These are phyloP conservation scores for Glarea lozoyensis DNA, from an alignment of 495 filamentous ascomycete genomes.

Conservation along the genomic window DNA sequence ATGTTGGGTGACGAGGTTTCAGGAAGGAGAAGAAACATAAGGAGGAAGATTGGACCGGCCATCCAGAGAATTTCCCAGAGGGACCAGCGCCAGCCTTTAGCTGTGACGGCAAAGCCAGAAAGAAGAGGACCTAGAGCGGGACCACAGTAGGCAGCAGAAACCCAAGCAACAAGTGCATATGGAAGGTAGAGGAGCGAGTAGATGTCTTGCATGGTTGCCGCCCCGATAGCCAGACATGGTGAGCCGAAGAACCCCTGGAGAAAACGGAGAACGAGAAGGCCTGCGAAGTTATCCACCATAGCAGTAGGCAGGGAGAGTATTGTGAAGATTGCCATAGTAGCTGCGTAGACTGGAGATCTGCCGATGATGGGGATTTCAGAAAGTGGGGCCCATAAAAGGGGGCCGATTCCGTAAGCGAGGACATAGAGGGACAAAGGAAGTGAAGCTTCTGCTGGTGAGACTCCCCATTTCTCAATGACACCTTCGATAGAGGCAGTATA, in stretches of 20 bases:
- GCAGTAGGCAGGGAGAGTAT: constrained; percentile 71
- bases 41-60: constrained; percentile 32
- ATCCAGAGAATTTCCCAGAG: constrained; percentile 47
- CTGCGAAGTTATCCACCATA: constrained; percentile 60
- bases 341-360: constrained; percentile 60
- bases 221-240: constrained; percentile 69
- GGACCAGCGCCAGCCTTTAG: constrained; percentile 47
- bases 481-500: constrained; percentile 36
- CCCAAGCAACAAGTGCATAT: constrained; percentile 61
- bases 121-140: constrained; percentile 55
- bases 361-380: constrained; percentile 57
- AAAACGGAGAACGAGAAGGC: constrained; percentile 67
- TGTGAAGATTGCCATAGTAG: constrained; percentile 61
- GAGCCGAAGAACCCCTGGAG: constrained; percentile 66
- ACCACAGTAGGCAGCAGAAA: constrained; percentile 32
- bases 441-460: constrained; percentile 43
- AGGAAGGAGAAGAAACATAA: constrained; percentile 37
- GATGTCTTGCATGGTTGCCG: constrained; percentile 71
- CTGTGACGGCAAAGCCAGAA: constrained; percentile 53
- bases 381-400: constrained; percentile 30
- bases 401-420: constrained; percentile 49
- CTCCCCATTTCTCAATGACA: constrained; percentile 37
- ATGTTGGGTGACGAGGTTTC: constrained; percentile 39
- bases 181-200: constrained; percentile 60
- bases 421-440: constrained; percentile 48